Evolutionary conservation across 192 early-diverging fungal genomes (phyloP).

Genomic region (Entomortierella lignicola): DNA sequence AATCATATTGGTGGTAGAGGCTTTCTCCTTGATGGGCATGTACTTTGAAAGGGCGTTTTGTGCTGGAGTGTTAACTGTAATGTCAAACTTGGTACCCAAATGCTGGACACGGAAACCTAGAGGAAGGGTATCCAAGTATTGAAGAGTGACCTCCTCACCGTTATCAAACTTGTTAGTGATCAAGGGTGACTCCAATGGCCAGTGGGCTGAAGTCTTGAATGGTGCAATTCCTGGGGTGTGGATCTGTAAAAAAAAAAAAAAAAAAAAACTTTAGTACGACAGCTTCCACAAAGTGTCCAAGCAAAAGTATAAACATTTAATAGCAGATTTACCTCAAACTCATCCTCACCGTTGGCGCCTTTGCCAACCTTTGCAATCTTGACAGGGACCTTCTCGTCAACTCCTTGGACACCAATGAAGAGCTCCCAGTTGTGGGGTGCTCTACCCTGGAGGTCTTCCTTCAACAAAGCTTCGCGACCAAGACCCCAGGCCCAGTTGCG

Average conservation of each 20-base stretch:
- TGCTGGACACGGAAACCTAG: conserved; percentile 86
- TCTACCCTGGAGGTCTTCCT: conserved; percentile 41
- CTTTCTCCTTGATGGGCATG: conserved; percentile 82
- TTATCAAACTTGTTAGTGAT: conserved; percentile 63
- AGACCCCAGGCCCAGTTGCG: conserved; percentile 68
- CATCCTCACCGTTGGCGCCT: conserved; percentile 52
- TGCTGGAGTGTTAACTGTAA: conserved; percentile 66
- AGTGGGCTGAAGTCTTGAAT: conserved; percentile 63
- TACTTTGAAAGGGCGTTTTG: conserved; percentile 76
- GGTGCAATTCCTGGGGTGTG: conserved; percentile 38
- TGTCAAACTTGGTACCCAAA: conserved; percentile 85
- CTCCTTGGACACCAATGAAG: conserved; percentile 60
- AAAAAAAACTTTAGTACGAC: not conserved
- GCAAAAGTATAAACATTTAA: not conserved
- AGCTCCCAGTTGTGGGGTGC: conserved; percentile 61
- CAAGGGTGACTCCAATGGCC: conserved; percentile 82
- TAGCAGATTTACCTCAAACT: conserved; percentile 54
- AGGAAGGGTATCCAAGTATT: conserved; percentile 79
- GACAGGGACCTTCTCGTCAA: conserved; percentile 60
- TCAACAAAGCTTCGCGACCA: conserved; percentile 57
- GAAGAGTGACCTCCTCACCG: conserved; percentile 64
- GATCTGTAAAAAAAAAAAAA: conserved; percentile 23
- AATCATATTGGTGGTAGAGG: conserved; percentile 79
- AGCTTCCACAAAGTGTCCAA: not conserved
- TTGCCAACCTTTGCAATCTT: conserved; percentile 52